Evolutionary conservation across 2,329 filamentous ascomycete genomes (phyloP), one percentile per base, ranked within the genome.

Genomic region (Xylaria sp.): DNA sequence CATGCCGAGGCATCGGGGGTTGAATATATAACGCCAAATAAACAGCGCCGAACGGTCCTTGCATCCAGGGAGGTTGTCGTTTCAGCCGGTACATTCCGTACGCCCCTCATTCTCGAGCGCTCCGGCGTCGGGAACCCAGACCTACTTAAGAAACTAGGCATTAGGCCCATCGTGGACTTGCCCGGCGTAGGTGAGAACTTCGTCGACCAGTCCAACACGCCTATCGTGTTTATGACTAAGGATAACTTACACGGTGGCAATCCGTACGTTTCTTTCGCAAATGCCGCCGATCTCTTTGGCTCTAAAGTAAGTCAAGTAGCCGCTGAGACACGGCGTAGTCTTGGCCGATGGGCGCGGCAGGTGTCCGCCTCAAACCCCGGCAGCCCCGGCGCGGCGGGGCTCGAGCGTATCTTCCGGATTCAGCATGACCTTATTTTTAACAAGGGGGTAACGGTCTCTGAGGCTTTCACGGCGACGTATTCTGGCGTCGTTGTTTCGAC

Each of bases 21-120:
- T n/a, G 23, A 5, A 5, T 21, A 44, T 35, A 8, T 21, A 27
- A 46, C 29, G 25, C 38, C 7, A 29, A n/a, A 2, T 9, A 35
- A 23, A n/a, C n/a, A n/a, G n/a, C n/a, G n/a, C n/a, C n/a, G n/a
- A n/a, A n/a, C n/a, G n/a, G n/a, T n/a, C n/a, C n/a, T n/a, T n/a
- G n/a, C n/a, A n/a, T n/a, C n/a, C n/a, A 37, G 41, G 17, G 52
- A 55, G 52, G 52, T 46, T 23, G 46, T 55, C 19, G 19, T 55
- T 1, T 55, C 52, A 10, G 23, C 52, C 3, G 52, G 52, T 4
- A 55, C 52, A 21, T 17, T 46, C 52, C 9, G 29, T 17, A 33
- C 52, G 10, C 52, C 52, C 2, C 27, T 55, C 9, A 55, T 55
- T 13, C 40, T 55, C 8, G 52, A 55, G 25, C 15, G 25, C 10